phyloP scores from a whole-genome alignment of 2,329 filamentous ascomycete genomes.

The Alternaria alternata region DNA sequence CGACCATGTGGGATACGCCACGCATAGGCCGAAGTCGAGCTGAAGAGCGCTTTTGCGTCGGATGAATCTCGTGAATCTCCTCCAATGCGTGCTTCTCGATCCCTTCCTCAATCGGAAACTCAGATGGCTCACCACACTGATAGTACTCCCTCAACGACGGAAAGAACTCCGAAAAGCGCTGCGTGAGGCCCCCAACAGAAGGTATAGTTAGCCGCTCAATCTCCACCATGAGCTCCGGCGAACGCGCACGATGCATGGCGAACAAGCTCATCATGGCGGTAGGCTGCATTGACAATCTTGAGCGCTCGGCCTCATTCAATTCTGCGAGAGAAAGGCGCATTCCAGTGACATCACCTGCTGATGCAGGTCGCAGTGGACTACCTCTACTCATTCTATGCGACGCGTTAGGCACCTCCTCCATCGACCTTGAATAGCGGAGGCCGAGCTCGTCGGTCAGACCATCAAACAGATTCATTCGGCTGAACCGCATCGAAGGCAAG shows the following conservation, averaged over 20 bases:
- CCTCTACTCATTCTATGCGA: slow-evolving; percentile 42
- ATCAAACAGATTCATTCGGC: slow-evolving; percentile 55
- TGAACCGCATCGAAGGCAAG: slow-evolving; percentile 60
- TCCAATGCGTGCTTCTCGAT: slow-evolving; percentile 50
- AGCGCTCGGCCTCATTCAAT: slow-evolving; percentile 49
- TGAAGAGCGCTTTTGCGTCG: slow-evolving; percentile 46
- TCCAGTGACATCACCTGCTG: slow-evolving; percentile 51
- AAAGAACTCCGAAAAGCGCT: slow-evolving; percentile 56
- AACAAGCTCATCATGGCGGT: slow-evolving; percentile 22
- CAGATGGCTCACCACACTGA: slow-evolving; percentile 43
- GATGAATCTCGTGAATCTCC: slow-evolving; percentile 40
- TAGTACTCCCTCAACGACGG: slow-evolving; percentile 54
- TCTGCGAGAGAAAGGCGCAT: slow-evolving; percentile 57
- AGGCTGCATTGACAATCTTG: slow-evolving; percentile 15
- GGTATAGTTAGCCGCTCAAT: slow-evolving; percentile 58
- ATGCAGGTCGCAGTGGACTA: slow-evolving; percentile 47
- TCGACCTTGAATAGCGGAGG: slow-evolving; percentile 48
- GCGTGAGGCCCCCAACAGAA: slow-evolving; percentile 55
- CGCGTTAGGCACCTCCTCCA: slow-evolving; percentile 41
- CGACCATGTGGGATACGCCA: slow-evolving; percentile 42
- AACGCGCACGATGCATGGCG: slow-evolving; percentile 44
- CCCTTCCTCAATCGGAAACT: slow-evolving; percentile 47
- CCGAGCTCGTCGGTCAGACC: slow-evolving; percentile 57
- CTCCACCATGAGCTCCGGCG: slow-evolving; percentile 53
- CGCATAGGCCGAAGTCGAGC: slow-evolving; percentile 45